Conservation (phyloP, 768 basidiomycete genomes). For the Amanita subjunquillea region DNA sequence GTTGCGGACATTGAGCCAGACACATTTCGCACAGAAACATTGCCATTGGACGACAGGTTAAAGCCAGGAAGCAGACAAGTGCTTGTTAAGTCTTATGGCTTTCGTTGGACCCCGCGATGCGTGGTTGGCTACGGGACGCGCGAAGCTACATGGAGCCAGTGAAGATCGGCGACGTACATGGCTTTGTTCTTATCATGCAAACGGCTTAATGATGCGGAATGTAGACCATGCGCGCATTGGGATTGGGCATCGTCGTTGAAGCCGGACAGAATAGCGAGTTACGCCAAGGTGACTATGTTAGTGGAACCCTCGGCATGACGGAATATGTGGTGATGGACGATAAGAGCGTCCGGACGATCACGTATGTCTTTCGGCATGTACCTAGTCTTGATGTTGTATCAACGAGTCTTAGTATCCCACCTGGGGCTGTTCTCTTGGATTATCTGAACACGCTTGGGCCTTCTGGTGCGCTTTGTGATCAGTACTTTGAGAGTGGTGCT, state of each 20-base stretch:
- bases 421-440: slow-evolving; percentile 60
- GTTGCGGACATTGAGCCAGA: slow-evolving; percentile 52
- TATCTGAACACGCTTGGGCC: slow-evolving; percentile 73
- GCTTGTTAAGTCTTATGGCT: slow-evolving; percentile 72
- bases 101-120: slow-evolving; percentile 84
- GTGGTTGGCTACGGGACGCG: slow-evolving; percentile 65
- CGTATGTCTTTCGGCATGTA: slow-evolving; percentile 28
- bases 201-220: neutral
- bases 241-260: slow-evolving; percentile 57
- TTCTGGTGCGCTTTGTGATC: slow-evolving; percentile 41
- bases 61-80: slow-evolving; percentile 43
- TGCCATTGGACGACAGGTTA: slow-evolving; percentile 35
- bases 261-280: slow-evolving; percentile 44
- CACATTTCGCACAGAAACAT: slow-evolving; percentile 59
- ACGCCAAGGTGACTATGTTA: slow-evolving; percentile 60
- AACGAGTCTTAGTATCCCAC: slow-evolving; percentile 32
- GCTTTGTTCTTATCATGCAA: neutral
- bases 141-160: slow-evolving; percentile 68
- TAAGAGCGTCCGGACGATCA: slow-evolving; percentile 36
- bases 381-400: neutral
- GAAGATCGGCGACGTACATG: slow-evolving; percentile 48
- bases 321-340: slow-evolving; percentile 62
- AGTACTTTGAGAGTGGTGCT: neutral
- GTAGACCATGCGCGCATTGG: slow-evolving; percentile 63
- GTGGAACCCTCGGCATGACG: slow-evolving; percentile 63